Percentiles rank a stretch among this genome's conserved stretches.
phyloP scores from a whole-genome alignment of 148 eudicot species.

The Pouteria glomerata region DNA sequence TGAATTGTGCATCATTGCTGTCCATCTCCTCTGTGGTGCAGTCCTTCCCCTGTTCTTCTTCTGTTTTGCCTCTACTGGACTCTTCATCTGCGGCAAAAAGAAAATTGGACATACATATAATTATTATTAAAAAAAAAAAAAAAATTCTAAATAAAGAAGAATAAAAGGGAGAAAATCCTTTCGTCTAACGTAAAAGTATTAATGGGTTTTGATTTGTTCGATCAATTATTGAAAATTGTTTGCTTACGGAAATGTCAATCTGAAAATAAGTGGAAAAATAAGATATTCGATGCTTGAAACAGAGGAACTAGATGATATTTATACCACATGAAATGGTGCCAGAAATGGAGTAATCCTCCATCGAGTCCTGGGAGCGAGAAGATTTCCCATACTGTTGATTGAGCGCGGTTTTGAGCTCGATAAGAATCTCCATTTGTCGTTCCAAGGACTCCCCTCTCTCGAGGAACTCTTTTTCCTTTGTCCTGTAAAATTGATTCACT shows the following conservation, averaged over 20 bases:
- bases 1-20: conserved; percentile 25
- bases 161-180: neutral
- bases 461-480: conserved; percentile 74
- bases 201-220: too few relatives aligned
- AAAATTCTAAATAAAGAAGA: neutral
- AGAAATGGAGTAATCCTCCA: conserved; percentile 68
- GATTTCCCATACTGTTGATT: conserved; percentile 31
- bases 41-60: conserved; percentile 43
- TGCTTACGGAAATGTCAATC: too few relatives aligned
- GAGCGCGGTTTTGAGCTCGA: conserved; percentile 50
- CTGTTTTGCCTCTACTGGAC: conserved; percentile 33
- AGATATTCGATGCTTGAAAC: too few relatives aligned
- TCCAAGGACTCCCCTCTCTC: conserved; percentile 70
- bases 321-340: conserved; percentile 73
- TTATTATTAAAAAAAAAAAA: too few relatives aligned
- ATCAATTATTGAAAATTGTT: too few relatives aligned
- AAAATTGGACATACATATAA: too few relatives aligned
- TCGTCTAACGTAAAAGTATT: too few relatives aligned
- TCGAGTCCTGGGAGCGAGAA: conserved; percentile 24
- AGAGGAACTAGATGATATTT: neutral
- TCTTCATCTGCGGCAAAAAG: conserved; percentile 43
- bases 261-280: too few relatives aligned
- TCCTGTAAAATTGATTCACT: conserved; percentile 73
- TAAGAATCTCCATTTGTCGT: conserved; percentile 72
- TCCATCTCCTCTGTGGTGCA: conserved; percentile 31